Evolutionary conservation across 1,139 yeast species (phyloP), one percentile per base, ranked within the genome.

Genomic region (Tardiomyces depauwii): DNA sequence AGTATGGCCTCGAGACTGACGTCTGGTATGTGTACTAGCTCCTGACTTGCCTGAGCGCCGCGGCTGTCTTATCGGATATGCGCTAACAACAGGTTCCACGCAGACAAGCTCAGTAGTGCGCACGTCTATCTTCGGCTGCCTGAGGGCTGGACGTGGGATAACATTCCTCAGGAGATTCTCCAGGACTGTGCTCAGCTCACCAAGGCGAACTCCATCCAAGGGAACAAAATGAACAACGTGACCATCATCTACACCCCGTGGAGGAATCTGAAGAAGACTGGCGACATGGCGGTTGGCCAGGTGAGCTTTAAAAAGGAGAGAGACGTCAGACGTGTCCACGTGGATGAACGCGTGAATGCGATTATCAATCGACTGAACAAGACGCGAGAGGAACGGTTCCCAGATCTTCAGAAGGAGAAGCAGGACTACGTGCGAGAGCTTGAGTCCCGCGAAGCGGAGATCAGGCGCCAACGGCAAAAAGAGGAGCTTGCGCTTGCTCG

Each of bases 251-350:
- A 80, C 56, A 85, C 95, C 0, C 88, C 93, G 0, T 86, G 87
- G 72, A 73, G 74, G 41, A 86, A 86, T 59, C 67, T 86, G 47
- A 73, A 75, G 44, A 82, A 84, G 52, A 80, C 78, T 47, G 83
- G 82, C 4, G 75, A 77, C 39, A 85, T 84, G 94, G 88, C 78
- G 44, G 76, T 76, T n/a, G 95, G 95, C 3, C 87, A 88, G 42
- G 95, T 85, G 3, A 77, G 86, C 1, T 86, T 84, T 62, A 70
- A 74, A 42, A 72, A 73, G 55, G 78, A 80, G 47, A 72, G 72
- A 2, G 71, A 72, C 50, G 81, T 82, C 30, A 76, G 70, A 52
- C 71, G 78, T 51, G 62, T 78, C 25, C 73, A 71, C 53, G 73
- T 86, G 32, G 73, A 72, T 46, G 74, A 73, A 42, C 73, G 81